Percentiles rank a stretch among this genome's conserved stretches.
phyloP scores from a whole-genome alignment of 1,139 yeast genomes.

The Wickerhamomyces sp. region DNA sequence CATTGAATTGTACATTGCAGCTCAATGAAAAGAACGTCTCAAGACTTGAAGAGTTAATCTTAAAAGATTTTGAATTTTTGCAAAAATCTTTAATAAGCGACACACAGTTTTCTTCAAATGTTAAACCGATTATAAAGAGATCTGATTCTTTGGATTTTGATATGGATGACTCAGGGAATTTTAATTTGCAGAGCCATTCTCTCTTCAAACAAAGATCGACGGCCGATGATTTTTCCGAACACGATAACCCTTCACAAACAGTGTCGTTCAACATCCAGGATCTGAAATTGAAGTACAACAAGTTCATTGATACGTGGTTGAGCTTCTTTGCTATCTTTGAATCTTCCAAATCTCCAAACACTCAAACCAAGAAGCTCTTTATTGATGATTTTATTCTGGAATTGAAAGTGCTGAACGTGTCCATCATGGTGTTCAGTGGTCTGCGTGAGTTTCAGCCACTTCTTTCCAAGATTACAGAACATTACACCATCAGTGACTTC shows the following conservation, averaged over 20 bases:
- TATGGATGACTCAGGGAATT: background rate
- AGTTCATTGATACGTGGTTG: conserved; percentile 9
- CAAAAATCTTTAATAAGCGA: background rate
- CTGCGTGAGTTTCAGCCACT: conserved; percentile 8
- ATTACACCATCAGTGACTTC: background rate
- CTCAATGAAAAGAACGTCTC: background rate
- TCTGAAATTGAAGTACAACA: conserved; percentile 8
- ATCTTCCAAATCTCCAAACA: background rate
- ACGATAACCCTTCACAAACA: background rate
- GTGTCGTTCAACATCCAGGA: background rate
- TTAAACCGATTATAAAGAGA: no score
- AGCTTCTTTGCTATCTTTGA: conserved; percentile 3
- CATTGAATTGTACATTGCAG: background rate
- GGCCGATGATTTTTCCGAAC: background rate
- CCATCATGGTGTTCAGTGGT: conserved; percentile 8
- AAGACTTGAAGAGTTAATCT: background rate
- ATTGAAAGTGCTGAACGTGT: conserved; percentile 9
- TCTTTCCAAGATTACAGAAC: conserved; percentile 1
- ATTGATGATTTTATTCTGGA: conserved; percentile 12
- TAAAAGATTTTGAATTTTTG: conserved; percentile 1
- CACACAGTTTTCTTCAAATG: background rate
- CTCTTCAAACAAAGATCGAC: background rate
- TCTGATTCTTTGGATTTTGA: background rate
- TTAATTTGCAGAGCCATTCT: background rate
- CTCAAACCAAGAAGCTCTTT: conserved; percentile 3